Evolutionary conservation across 78 protist species (phyloP).

Genomic region (Dictyostelium brefeldianum): DNA sequence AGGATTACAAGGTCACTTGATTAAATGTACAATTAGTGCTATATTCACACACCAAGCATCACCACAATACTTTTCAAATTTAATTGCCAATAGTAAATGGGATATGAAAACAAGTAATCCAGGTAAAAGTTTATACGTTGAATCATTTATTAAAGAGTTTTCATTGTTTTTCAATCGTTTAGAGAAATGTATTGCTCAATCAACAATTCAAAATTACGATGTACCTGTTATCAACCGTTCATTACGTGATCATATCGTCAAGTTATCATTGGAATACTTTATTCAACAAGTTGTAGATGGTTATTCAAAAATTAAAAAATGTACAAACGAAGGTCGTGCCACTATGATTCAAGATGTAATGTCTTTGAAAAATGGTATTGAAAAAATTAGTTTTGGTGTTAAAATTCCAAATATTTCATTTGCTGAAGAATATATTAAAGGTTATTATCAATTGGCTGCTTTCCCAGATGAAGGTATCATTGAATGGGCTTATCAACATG

Average conservation of each 20-base stretch:
- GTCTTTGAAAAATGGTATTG: conserved; percentile 22
- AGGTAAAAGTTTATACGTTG: neutral
- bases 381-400: conserved; percentile 24
- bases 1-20: conserved; percentile 44
- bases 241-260: conserved; percentile 20
- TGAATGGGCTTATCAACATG: conserved; percentile 55
- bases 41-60: conserved; percentile 53
- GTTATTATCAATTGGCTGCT: conserved; percentile 30
- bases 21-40: conserved; percentile 38
- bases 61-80: conserved; percentile 32
- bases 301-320: conserved; percentile 48
- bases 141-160: conserved; percentile 26
- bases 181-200: conserved; percentile 19
- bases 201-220: neutral
- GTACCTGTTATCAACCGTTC: conserved; percentile 9
- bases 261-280: conserved; percentile 26
- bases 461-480: conserved; percentile 2
- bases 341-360: conserved; percentile 59
- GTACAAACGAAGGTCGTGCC: conserved; percentile 69
- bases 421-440: conserved; percentile 51
- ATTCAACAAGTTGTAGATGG: conserved; percentile 73
- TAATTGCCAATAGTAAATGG: conserved; percentile 45
- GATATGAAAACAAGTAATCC: conserved; percentile 7
- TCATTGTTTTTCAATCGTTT: conserved; percentile 3
- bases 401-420: conserved; percentile 55